Base-by-base conservation (phyloP, 2,329 filamentous ascomycete species). In the Botryosphaeria dothidea region DNA sequence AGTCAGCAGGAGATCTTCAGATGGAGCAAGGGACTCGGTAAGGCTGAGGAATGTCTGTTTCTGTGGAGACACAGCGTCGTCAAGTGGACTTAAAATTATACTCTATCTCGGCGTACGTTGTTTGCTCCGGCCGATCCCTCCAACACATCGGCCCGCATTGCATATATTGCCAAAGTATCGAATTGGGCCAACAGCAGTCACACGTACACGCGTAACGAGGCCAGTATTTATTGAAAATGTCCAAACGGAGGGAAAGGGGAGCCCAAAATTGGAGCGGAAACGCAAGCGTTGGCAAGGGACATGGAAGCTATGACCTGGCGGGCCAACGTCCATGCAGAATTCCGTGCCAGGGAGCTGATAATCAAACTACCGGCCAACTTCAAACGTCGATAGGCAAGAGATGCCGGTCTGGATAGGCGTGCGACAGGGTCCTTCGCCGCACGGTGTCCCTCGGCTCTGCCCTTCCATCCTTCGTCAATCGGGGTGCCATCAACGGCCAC, bases 331-430 rank as follows among this genome's bases (percentile, higher is more conserved):
- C n/a, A 29, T 57, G 54, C 54, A 41, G 11, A 25, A 19, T n/a
- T n/a, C 48, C 41, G 8, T 43, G 8, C 27, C 56, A n/a, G 38
- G 38, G 2, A 21, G 36, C 25, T 41, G 34, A 6, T 21, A 56
- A 25, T 41, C 23, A 27, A 57, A 60, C 19, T 38, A 34, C n/a
- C 56, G 25, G n/a, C 25, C 56, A 60, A 60, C 56, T 60, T 60
- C 56, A 34, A 60, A 60, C 56, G 41, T 45, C 41, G 56, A 36
- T 43, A 60, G 56, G 56, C 38, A 60, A 60, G 56, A 60, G 56
- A 46, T 60, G 56, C 56, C 56, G 38, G 56, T 60, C 56, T 46
- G 13, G 31, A 34, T n/a, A 60, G 15, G 27, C 41, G 11, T 15
- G 15, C 36, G 17, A 23, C 54, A 57, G 54, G 36, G 36, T 27